These are phyloP conservation scores for Aureobasidium melanogenum DNA, from an alignment of 2,329 filamentous ascomycete species.

Conservation along the genomic window DNA sequence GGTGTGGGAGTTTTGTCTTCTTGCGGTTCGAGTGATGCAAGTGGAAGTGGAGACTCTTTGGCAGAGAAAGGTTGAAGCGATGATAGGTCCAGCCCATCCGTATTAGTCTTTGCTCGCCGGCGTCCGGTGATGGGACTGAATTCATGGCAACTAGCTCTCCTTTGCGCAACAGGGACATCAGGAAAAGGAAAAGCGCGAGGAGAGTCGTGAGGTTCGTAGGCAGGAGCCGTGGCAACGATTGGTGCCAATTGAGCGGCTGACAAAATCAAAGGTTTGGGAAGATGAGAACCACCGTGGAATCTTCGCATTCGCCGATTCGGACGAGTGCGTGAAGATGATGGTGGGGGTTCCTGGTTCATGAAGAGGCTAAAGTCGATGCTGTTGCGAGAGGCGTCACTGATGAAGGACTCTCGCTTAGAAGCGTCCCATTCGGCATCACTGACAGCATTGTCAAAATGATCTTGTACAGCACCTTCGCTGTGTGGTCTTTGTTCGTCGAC, in stretches of 20 bases:
- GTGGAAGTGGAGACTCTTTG: not conserved
- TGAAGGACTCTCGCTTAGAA: constrained; percentile 9
- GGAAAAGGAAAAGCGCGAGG: constrained; percentile 16
- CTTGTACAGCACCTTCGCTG: not conserved
- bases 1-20: not conserved
- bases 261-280: constrained; percentile 27
- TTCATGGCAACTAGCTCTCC: constrained; percentile 5
- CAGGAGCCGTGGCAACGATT: constrained; percentile 21
- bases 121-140: constrained; percentile 9
- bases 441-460: not conserved
- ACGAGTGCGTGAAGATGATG: not conserved
- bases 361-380: not conserved
- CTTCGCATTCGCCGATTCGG: constrained; percentile 25
- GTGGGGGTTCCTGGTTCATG: not conserved
- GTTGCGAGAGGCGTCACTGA: constrained; percentile 8
- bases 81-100: not conserved
- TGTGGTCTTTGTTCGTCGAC: not conserved
- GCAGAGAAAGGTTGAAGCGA: not conserved
- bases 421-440: constrained; percentile 8
- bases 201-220: constrained; percentile 18
- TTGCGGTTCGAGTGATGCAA: not conserved
- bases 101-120: constrained; percentile 17
- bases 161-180: not conserved
- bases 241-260: constrained; percentile 23
- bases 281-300: constrained; percentile 26